Conservation (phyloP, 352 stramenopile species). For the Phytophthora agathidicida region DNA sequence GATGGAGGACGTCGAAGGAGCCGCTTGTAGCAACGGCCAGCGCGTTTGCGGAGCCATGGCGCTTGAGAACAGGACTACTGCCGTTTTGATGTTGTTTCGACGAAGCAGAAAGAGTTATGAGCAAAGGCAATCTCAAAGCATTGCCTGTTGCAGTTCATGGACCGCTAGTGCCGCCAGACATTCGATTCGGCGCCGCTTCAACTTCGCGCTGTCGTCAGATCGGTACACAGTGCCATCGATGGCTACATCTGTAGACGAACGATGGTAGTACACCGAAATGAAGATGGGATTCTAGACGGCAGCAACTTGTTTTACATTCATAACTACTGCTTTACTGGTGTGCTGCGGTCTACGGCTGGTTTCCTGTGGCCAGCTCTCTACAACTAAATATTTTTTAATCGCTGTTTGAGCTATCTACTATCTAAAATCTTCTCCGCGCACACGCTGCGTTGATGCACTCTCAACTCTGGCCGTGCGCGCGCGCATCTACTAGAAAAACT, state of each 20-base stretch:
- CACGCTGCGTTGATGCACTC: not conserved
- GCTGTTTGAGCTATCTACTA: constrained; percentile 24
- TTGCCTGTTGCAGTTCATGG: not conserved
- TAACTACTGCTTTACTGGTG: not conserved
- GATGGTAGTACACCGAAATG: too few relatives aligned
- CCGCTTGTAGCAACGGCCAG: not conserved
- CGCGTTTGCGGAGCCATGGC: not conserved
- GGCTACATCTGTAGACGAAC: constrained; percentile 22
- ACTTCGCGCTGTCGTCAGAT: constrained; percentile 1
- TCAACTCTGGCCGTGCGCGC: constrained; percentile 1
- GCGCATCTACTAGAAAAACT: constrained; percentile 17
- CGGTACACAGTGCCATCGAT: constrained; percentile 4
- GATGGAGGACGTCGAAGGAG: not conserved
- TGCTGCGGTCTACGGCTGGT: constrained; percentile 10
- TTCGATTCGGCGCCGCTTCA: too few relatives aligned
- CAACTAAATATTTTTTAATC: constrained; percentile 34
- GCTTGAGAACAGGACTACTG: too few relatives aligned
- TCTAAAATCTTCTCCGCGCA: constrained; percentile 23
- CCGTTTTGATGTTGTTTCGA: too few relatives aligned
- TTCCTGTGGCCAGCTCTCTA: constrained; percentile 23
- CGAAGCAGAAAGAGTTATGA: not conserved
- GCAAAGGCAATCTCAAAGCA: not conserved
- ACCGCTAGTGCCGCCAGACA: too few relatives aligned
- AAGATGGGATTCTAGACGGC: constrained; percentile 15
- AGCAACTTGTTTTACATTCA: constrained; percentile 26